phyloP scores from a whole-genome alignment of 495 filamentous ascomycete species.

The Neurospora tetraspora region DNA sequence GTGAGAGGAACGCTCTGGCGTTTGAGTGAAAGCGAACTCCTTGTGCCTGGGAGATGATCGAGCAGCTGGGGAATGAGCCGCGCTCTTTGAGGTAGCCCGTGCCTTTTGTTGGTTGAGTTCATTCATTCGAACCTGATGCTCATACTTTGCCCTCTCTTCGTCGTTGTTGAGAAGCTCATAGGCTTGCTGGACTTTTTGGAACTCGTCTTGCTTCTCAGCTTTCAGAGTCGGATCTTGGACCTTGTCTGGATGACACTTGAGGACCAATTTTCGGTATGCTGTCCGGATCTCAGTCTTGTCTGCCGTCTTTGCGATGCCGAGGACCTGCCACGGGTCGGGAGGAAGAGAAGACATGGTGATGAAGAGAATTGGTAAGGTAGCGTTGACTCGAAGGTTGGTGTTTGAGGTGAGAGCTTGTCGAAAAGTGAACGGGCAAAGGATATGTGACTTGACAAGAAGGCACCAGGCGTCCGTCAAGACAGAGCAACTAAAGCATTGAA shows the following conservation, averaged over 20 bases:
- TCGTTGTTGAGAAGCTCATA: slow-evolving; percentile 88
- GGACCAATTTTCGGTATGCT: slow-evolving; percentile 82
- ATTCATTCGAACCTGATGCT: slow-evolving; percentile 57
- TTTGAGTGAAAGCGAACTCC: slow-evolving; percentile 18
- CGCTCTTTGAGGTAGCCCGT: slow-evolving; percentile 21
- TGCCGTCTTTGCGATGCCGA: slow-evolving; percentile 70
- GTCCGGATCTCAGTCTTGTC: slow-evolving; percentile 62
- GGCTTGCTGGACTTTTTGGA: slow-evolving; percentile 86
- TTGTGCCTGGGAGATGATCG: slow-evolving; percentile 19
- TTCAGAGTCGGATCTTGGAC: slow-evolving; percentile 62
- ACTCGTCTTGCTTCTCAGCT: slow-evolving; percentile 65
- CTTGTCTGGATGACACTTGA: slow-evolving; percentile 95
- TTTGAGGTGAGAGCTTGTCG: slow-evolving; percentile 6
- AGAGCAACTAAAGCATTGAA: slow-evolving; percentile 29
- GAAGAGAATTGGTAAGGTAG: not conserved
- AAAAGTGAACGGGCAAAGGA: not conserved
- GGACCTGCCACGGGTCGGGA: slow-evolving; percentile 71
- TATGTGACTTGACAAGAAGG: slow-evolving; percentile 10
- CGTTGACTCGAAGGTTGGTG: slow-evolving; percentile 2
- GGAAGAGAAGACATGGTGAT: slow-evolving; percentile 55
- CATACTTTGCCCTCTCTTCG: slow-evolving; percentile 58
- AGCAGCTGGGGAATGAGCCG: slow-evolving; percentile 27
- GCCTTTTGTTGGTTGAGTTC: slow-evolving; percentile 29
- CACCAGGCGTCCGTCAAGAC: slow-evolving; percentile 19
- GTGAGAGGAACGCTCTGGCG: slow-evolving; percentile 23